Conservation (phyloP, 768 basidiomycete genomes). For the Suillus decipiens region DNA sequence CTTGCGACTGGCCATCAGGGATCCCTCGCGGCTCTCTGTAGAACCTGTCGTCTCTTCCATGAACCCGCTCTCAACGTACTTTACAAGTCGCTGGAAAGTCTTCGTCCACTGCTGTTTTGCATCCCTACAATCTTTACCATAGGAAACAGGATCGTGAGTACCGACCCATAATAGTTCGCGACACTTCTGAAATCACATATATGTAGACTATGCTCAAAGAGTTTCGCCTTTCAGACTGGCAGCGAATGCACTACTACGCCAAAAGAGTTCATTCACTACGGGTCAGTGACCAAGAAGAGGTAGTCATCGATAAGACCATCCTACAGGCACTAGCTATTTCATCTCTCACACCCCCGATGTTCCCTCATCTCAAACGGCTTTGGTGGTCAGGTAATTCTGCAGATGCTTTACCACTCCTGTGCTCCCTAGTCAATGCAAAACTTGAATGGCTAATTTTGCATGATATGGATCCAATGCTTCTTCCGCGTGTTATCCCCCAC, state of each 20-base stretch:
- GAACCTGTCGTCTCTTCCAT: conserved; percentile 5
- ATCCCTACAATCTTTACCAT: not conserved
- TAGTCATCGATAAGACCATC: not conserved
- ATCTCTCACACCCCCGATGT: conserved; percentile 1
- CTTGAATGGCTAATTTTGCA: conserved; percentile 3
- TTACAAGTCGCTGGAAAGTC: conserved; percentile 5
- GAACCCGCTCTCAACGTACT: conserved; percentile 5
- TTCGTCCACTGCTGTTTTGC: conserved; percentile 1
- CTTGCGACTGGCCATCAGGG: not conserved
- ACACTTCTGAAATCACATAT: not conserved
- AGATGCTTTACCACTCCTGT: conserved; percentile 7
- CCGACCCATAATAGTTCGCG: not conserved
- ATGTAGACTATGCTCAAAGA: not conserved
- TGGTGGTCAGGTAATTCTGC: conserved; percentile 5
- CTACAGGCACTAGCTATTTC: not conserved
- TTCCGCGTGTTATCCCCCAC: not conserved
- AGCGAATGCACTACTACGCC: conserved; percentile 4
- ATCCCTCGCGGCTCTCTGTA: conserved; percentile 4
- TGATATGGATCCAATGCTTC: not conserved
- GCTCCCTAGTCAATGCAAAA: not conserved
- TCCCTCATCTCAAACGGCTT: conserved; percentile 5
- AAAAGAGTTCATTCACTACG: conserved; percentile 3
- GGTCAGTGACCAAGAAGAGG: conserved; percentile 4
- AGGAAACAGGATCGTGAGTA: conserved; percentile 1
- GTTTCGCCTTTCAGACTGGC: conserved; percentile 3